Base-by-base conservation (phyloP, 306 rosid genomes). In the Vachellia pachyceras region DNA sequence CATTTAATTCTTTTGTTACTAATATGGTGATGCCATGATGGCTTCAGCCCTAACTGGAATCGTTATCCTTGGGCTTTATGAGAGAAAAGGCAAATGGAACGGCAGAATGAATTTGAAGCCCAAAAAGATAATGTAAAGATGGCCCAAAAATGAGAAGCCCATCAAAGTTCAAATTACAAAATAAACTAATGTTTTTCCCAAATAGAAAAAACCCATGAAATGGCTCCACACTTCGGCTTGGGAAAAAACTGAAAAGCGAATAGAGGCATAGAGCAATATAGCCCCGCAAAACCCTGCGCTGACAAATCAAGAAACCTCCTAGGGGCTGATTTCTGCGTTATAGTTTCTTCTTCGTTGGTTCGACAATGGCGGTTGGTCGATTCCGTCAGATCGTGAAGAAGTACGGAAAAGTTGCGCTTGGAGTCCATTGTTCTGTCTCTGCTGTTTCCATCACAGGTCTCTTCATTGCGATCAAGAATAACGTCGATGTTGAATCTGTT, bases 331-430 rank as follows among this genome's bases (percentile, higher is more conserved):
- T 5, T 63, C 69, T 13, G 4, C 8, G 37, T 66, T 9, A 47
- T 39, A 0, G 10, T 8, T 6, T 66, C 71, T 7, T 66, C 40
- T 18, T 39, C 9, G 3, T 41, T 9, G 64, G 23, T 74, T n/a
- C 1, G 11, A 3, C 81, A 49, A 95, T 95, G 99, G 90, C 88
- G 18, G 86, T 90, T 46, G 94, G 91, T 9, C 81, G 95, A 75
- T 88, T 92, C 87, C 97, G 97, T 15, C 91, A 95, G 84, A 88
- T 95, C 3, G 39, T 95, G 9, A 95, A 76, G 83, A 95, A 95
- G 80, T 95, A 95, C 70, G 99, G 99, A 0, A 95, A 95, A 85
- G 99, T 95, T 0, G 99, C 98, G 0, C 1, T 91, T 0, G 99
- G 96, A 0, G 99, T 95, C 39, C 99, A 95, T 74, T 66, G 78